Conservation (phyloP, 805 yeast genomes). For the Pichia pseudocactophila region DNA sequence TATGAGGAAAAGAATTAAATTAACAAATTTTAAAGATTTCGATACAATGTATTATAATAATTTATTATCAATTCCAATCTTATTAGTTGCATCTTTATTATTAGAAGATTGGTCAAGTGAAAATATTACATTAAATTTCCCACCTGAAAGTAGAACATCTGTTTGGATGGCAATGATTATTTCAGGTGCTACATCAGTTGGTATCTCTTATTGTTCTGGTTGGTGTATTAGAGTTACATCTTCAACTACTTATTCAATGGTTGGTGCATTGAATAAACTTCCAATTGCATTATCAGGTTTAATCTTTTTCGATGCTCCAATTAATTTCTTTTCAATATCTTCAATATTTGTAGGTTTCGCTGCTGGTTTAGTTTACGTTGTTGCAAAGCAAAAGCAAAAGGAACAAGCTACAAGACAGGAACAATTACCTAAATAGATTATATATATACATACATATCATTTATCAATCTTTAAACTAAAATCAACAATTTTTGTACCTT, state of each 20-base stretch:
- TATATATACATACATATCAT: not conserved
- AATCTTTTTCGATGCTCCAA: slow-evolving; percentile 89
- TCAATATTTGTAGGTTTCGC: slow-evolving; percentile 90
- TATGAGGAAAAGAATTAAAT: slow-evolving; percentile 97
- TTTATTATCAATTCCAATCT: slow-evolving; percentile 83
- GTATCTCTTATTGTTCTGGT: slow-evolving; percentile 97
- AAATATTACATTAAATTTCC: slow-evolving; percentile 73
- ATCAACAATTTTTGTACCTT: slow-evolving; percentile 78
- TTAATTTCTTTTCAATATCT: slow-evolving; percentile 79
- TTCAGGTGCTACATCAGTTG: slow-evolving; percentile 91
- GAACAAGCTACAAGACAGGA: slow-evolving; percentile 27
- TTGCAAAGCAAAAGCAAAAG: slow-evolving; percentile 87
- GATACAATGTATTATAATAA: slow-evolving; percentile 99
- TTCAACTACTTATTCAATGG: slow-evolving; percentile 98
- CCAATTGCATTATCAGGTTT: slow-evolving; percentile 96
- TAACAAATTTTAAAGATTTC: slow-evolving; percentile 91
- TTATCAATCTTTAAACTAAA: slow-evolving; percentile 64
- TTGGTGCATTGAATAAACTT: slow-evolving; percentile 95
- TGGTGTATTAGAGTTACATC: slow-evolving; percentile 99
- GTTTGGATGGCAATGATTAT: slow-evolving; percentile 76
- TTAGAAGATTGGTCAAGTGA: slow-evolving; percentile 90
- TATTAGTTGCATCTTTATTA: slow-evolving; percentile 62
- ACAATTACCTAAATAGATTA: slow-evolving; percentile 25
- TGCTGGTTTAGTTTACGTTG: slow-evolving; percentile 93
- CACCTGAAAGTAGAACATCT: slow-evolving; percentile 55